Percentiles rank a stretch among this genome's conserved stretches.
Evolutionary conservation across 305 asterid species (phyloP).

Genomic region (Plantago coronopus): DNA sequence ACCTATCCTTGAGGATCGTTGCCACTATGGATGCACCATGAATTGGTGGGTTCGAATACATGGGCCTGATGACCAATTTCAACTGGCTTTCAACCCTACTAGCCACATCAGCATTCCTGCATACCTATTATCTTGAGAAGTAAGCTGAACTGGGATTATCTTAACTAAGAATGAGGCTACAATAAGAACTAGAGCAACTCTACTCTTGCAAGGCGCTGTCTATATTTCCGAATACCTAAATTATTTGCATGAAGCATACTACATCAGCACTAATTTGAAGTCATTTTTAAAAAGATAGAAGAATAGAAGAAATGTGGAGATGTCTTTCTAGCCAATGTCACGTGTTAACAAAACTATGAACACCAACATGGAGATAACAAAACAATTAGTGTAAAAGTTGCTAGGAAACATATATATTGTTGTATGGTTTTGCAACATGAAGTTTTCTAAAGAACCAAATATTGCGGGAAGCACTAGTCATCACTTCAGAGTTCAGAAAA

Average conservation of each 20-base stretch:
- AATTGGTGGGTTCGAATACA: constrained; percentile 96
- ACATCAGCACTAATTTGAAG: neutral
- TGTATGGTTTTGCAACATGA: too few relatives aligned
- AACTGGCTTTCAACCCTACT: constrained; percentile 96
- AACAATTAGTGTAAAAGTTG: neutral
- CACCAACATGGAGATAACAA: neutral
- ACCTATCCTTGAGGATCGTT: constrained; percentile 92
- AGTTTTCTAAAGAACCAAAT: too few relatives aligned
- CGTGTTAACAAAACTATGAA: neutral
- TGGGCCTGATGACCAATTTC: constrained; percentile 93
- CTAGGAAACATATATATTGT: too few relatives aligned
- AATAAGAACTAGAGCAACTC: neutral
- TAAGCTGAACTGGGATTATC: neutral
- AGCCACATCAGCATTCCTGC: constrained; percentile 77
- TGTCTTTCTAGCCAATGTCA: neutral
- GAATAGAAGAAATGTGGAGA: neutral
- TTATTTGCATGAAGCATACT: too few relatives aligned
- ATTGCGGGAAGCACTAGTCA: too few relatives aligned
- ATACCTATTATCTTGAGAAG: constrained; percentile 48
- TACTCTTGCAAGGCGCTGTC: neutral
- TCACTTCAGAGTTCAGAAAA: too few relatives aligned
- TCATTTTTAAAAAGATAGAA: neutral
- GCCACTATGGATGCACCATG: constrained; percentile 98
- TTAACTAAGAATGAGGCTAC: constrained; percentile 2
- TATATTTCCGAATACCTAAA: too few relatives aligned